Percentiles rank a stretch among this genome's conserved stretches.
Conservation (phyloP, 805 yeast genomes). For the Candida gorgasii region DNA sequence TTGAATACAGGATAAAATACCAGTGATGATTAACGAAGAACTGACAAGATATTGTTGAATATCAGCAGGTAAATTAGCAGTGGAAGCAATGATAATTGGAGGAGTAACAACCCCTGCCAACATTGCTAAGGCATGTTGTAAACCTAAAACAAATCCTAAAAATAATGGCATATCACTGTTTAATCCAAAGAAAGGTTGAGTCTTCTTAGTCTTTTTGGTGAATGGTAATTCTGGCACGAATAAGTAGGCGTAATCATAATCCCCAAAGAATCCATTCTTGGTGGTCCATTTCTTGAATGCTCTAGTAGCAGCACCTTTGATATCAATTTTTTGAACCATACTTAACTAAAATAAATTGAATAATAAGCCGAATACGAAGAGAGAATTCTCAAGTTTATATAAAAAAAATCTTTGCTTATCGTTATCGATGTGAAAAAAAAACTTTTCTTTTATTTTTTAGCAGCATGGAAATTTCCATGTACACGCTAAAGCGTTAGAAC, state of each 20-base stretch:
- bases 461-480: conserved; percentile 1
- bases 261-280: conserved; percentile 81
- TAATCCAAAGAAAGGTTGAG: conserved; percentile 82
- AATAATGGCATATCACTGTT: conserved; percentile 79
- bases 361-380: background rate
- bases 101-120: conserved; percentile 89
- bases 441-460: conserved; percentile 2
- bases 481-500: background rate
- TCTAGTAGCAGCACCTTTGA: conserved; percentile 21
- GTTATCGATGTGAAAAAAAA: conserved; percentile 3
- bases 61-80: conserved; percentile 57
- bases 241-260: conserved; percentile 76
- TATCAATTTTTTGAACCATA: conserved; percentile 2
- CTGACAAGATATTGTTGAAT: conserved; percentile 39
- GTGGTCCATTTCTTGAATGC: conserved; percentile 58
- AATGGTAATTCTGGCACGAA: conserved; percentile 84
- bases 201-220: conserved; percentile 41
- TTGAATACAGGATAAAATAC: conserved; percentile 58
- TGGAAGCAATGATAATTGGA: conserved; percentile 66
- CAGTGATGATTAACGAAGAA: conserved; percentile 39
- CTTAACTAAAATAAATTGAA: background rate
- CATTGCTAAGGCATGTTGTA: conserved; percentile 89
- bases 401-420: conserved; percentile 2
- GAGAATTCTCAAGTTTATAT: conserved; percentile 3
- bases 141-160: conserved; percentile 74